Evolutionary conservation across 2,329 filamentous ascomycete genomes (phyloP), one percentile per base, ranked within the genome.

Genomic region (Cytospora schulzeri): DNA sequence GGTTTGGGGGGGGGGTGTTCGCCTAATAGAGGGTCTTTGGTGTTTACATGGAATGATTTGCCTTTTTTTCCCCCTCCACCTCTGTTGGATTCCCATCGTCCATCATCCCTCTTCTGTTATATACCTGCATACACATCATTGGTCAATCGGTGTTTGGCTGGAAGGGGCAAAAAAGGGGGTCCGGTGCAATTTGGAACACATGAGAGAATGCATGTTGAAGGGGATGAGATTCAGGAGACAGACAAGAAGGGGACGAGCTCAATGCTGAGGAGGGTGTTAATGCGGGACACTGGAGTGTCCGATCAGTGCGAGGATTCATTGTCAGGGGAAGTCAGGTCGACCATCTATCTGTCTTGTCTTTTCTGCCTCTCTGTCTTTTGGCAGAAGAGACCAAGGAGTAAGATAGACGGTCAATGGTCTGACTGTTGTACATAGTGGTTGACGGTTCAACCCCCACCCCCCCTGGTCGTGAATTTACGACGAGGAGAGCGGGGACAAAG

Each of bases 91-190:
- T 33, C 24, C 26, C 57, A 35, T 41, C 22, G 26, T 50, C n/a
- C 22, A 58, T 45, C 22, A 58, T 45, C 29, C n/a, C 31, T 29
- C 53, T 57, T 62, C 51, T 52, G 53, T 35, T 62, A 58, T 62
- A 62, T 58, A 65, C 48, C 48, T 62, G 55, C 56, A 66, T 57
- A 56, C 53, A 60, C 53, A 63, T 29, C 50, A 54, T 57, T 56
- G 52, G 60, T 54, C 28, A 35, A 33, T 53, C 41, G 48, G 45
- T 48, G 45, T 48, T 56, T 24, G 38, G 24, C 15, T 29, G 38
- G 50, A 22, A 22, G 24, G 60, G 29, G 60, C 28, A 4, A 35
- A 28, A 38, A 11, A 19, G 33, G 33, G 29, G 38, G 19, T 26
- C 29, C 6, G 29, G 15, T 41, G 17, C 38, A 41, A 48, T 48